Base-by-base conservation (phyloP, 495 filamentous ascomycete genomes). In the Melanomma pulvis-pyrius region DNA sequence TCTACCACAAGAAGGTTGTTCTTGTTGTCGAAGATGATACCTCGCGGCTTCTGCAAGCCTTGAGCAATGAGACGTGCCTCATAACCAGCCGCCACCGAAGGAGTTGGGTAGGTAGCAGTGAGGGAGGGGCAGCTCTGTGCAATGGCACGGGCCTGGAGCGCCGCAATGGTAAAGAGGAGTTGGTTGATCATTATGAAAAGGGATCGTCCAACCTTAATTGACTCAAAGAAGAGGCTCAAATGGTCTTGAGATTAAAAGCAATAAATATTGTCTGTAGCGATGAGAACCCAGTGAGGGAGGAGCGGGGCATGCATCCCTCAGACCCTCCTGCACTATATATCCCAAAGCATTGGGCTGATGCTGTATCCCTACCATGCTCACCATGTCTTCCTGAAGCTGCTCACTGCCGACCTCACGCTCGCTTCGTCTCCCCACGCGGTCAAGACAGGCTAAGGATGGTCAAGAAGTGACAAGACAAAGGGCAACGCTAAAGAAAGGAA, bases 71-170 rank as follows among this genome's bases (percentile, higher is more conserved):
- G 77, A 29, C 81, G 77, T n/a, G 81, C 81, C 1, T 74, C 71
- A 75, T 85, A 91, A 9, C 85, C 88, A 47, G 73, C 63, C 4
- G 80, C 83, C 1, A 87, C 77, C 0, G 81, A 77, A 0, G 84
- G 87, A 36, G 72, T 70, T 6, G 73, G 62, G 67, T 73, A 68
- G 44, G 62, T 69, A 15, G 73, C 61, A 21, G 69, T 65, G 24
- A 75, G 57, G 9, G 71, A 68, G 1, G 63, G 47, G 7, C 63
- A 73, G 71, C 73, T 71, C 30, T 51, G 26, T 15, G 59, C 59
- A n/a, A 51, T 26, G 17, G 30, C 59, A 28, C 44, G n/a, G 41
- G 59, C 46, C 26, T 61, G 46, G 19, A 61, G 47, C 26, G 47
- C 59, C 13, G 47, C 59, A 21, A 52, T n/a, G 19, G 30, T 52